Base-by-base conservation (phyloP, 306 rosid genomes). In the Cicer bijugum region DNA sequence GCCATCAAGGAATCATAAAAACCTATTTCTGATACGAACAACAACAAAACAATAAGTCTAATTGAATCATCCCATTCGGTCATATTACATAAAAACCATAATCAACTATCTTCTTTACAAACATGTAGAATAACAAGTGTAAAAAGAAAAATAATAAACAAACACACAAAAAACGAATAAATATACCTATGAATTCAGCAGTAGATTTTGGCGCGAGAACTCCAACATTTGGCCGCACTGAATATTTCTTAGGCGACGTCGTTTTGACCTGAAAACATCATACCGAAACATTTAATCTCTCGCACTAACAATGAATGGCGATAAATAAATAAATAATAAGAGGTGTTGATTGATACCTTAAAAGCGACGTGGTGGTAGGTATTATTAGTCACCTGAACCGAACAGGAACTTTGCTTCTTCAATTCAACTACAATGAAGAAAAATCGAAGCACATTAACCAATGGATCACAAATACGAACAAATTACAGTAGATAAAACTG, bases 161-260 rank as follows among this genome's bases (percentile, higher is more conserved):
- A 42, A 19, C 4, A 53, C 72, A 66, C 8, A 33, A 43, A 47
- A 40, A 56, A 44, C 20, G 9, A 40, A 67, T 38, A 2, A 52
- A 67, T 87, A 67, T 89, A 95, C 99, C 99, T 67, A 87, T 76
- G 82, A 90, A 95, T 52, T 89, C 92, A 82, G 77, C 83, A 37
- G 84, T 46, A 67, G 96, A 83, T 62, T 86, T 84, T 15, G 99
- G 97, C 79, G 43, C 38, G 65, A 95, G 67, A 80, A 95, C 80
- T 58, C 97, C 99, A 19, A 92, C 97, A 88, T 86, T 91, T 19
- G 99, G 99, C 23, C 90, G 86, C 74, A 95, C 97, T 38, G 93
- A 90, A 74, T 95, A 95, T 77, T 83, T 91, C 84, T 85, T 91
- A 14, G 99, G 99, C 43, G 97, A 88, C 2, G 99, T 95, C 56